A percentile compares a stretch with the other conserved stretches of the same genome.
Conservation (phyloP, 2,329 filamentous ascomycete species). For the Fusarium sp. region DNA sequence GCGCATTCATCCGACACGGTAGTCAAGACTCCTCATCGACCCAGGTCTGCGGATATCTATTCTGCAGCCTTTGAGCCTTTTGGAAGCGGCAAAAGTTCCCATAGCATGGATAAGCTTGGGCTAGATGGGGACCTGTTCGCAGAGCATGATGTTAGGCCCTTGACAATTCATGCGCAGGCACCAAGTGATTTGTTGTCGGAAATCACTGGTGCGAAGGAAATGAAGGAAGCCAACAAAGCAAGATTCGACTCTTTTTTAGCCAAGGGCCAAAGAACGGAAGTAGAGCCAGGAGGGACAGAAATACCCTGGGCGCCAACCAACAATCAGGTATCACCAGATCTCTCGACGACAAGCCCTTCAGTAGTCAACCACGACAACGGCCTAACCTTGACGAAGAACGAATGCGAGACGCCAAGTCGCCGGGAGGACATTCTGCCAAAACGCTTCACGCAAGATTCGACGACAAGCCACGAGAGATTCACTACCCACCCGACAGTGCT, state of each 20-base stretch:
- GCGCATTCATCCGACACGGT: conserved; percentile 53
- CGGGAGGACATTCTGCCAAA: neutral
- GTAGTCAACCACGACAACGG: conserved; percentile 7
- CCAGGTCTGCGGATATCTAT: conserved; percentile 39
- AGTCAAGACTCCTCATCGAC: conserved; percentile 49
- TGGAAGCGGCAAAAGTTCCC: conserved; percentile 49
- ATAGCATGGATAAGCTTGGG: conserved; percentile 21
- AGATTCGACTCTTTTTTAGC: conserved; percentile 54
- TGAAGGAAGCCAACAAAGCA: conserved; percentile 3
- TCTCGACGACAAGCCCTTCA: neutral
- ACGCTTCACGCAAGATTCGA: conserved; percentile 30
- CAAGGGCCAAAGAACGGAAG: conserved; percentile 23
- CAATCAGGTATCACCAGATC: conserved; percentile 8
- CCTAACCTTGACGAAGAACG: conserved; percentile 11
- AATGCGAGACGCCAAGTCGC: neutral
- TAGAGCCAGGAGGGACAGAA: conserved; percentile 27
- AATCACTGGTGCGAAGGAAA: conserved; percentile 5
- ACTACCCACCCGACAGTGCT: conserved; percentile 4
- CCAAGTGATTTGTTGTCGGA: neutral
- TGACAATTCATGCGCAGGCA: neutral
- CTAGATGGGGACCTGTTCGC: neutral
- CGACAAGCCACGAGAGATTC: conserved; percentile 18
- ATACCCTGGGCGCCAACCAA: conserved; percentile 6
- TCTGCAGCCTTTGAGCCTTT: conserved; percentile 47
- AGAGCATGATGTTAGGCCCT: neutral